Conservation (phyloP, 352 stramenopile species). For the Phytophthora vignae region DNA sequence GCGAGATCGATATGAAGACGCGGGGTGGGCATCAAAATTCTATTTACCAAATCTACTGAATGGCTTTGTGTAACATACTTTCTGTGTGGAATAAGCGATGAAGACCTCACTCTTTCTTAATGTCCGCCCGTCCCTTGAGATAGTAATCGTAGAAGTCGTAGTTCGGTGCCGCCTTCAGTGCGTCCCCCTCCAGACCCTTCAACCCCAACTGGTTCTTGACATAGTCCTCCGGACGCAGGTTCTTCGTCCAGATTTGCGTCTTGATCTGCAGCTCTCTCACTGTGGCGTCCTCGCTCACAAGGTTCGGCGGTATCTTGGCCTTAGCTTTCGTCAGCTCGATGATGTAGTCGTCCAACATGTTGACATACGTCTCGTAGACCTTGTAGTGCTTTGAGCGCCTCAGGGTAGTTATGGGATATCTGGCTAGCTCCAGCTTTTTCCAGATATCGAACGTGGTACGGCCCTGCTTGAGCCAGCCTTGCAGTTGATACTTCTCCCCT, state of each 20-base stretch:
- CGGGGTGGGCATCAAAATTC: too few relatives aligned
- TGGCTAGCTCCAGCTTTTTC: neutral
- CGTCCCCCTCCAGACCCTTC: conserved; percentile 4
- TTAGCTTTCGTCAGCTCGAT: neutral
- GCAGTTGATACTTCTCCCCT: neutral
- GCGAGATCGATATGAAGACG: too few relatives aligned
- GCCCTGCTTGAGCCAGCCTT: conserved; percentile 13
- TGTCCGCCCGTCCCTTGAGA: neutral
- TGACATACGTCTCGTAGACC: conserved; percentile 21
- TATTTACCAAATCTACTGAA: neutral
- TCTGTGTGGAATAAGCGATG: neutral
- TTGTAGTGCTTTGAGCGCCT: neutral
- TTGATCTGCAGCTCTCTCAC: conserved; percentile 2
- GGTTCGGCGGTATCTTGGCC: neutral
- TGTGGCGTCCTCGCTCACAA: conserved; percentile 4
- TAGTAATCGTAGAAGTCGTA: conserved; percentile 17
- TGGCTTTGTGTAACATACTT: too few relatives aligned
- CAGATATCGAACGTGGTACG: conserved; percentile 16
- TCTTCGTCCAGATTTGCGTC: conserved; percentile 18
- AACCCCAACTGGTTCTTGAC: conserved; percentile 20
- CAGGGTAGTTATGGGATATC: neutral
- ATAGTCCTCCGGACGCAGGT: conserved; percentile 15
- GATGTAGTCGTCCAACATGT: conserved; percentile 18
- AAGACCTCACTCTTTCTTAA: neutral
- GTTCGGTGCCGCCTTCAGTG: conserved; percentile 21